These are phyloP conservation scores for Mucor sp. DNA, from an alignment of 371 early-diverging fungal genomes.

Conservation along the genomic window DNA sequence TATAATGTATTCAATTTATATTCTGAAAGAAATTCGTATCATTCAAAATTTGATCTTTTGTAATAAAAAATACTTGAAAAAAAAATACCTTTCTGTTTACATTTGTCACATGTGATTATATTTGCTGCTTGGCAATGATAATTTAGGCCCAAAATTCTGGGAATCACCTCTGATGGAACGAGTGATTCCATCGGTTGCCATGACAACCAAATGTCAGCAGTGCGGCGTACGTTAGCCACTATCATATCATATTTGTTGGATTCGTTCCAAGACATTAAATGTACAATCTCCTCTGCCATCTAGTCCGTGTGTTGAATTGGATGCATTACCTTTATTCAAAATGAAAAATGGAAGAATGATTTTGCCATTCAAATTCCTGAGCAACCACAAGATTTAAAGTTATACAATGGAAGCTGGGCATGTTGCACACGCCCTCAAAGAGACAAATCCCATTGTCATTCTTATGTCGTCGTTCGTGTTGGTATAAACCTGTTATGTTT, in stretches of 20 bases:
- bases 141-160: too few species aligned
- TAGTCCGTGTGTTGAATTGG: background rate
- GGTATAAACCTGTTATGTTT: background rate
- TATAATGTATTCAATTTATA: slow-evolving; percentile 36
- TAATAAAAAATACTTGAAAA: background rate
- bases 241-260: too few species aligned
- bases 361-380: background rate
- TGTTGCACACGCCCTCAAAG: background rate
- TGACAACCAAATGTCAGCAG: too few species aligned
- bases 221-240: too few species aligned
- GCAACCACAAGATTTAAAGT: background rate
- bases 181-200: too few species aligned
- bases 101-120: too few species aligned
- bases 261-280: background rate
- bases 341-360: background rate
- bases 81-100: too few species aligned
- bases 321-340: background rate
- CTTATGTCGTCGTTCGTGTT: background rate
- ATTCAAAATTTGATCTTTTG: background rate
- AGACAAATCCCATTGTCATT: background rate
- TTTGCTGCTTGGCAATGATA: too few species aligned
- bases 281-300: background rate
- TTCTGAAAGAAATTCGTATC: slow-evolving; percentile 25
- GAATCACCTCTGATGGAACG: too few species aligned
- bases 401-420: background rate